Evolutionary conservation across 176 grass and related monocot genomes (phyloP).

Genomic region (maize (Zea mays)): Zm-B73-REFERENCE-NAM-5.0 NC_050097.1:162151501-162152000

Average conservation of each 20-base stretch:
- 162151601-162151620: conserved; percentile 75
- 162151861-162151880: background rate
- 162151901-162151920: background rate
- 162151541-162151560: conserved; percentile 52
- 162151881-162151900: background rate
- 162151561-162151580: conserved; percentile 72
- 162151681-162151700: too few species aligned
- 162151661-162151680: too few species aligned
- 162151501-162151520: conserved; percentile 36
- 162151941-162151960: background rate
- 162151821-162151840: background rate
- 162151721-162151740: conserved; percentile 3
- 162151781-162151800: background rate
- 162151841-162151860: background rate
- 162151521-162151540: conserved; percentile 42
- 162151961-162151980: background rate
- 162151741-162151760: background rate
- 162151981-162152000: background rate
- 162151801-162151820: background rate
- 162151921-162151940: background rate
- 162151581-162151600: conserved; percentile 80
- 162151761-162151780: background rate
- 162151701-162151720: background rate
- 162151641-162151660: too few species aligned
- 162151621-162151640: conserved; percentile 31